Evolutionary conservation across 148 eudicot species (phyloP).

Genomic region (Dianthus caryophyllus): DNA sequence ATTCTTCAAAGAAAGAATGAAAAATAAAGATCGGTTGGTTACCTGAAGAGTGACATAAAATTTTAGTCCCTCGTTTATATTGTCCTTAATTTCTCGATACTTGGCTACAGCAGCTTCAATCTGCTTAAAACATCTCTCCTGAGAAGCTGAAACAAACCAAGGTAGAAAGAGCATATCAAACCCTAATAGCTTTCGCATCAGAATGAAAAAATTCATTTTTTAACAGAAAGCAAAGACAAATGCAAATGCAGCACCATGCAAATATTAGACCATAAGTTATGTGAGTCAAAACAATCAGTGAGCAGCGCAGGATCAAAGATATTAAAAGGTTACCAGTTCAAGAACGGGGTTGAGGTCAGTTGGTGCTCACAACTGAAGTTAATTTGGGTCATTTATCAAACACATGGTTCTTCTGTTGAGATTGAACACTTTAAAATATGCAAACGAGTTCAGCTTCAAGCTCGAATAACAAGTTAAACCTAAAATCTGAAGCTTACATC

Average conservation of each 20-base stretch:
- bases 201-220: not conserved
- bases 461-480: no score
- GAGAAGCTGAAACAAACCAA: slow-evolving; percentile 50
- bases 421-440: no score
- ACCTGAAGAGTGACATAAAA: slow-evolving; percentile 99
- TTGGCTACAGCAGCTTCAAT: slow-evolving; percentile 93
- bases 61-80: slow-evolving; percentile 89
- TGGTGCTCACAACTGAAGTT: no score
- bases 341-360: no score
- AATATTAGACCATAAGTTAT: not conserved
- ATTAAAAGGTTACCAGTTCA: no score
- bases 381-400: no score
- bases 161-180: not conserved
- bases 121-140: slow-evolving; percentile 79
- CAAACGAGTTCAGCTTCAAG: no score
- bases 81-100: slow-evolving; percentile 84
- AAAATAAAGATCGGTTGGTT: not conserved
- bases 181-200: not conserved
- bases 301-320: no score
- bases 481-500: no score
- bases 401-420: no score
- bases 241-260: not conserved
- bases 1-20: not conserved
- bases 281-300: no score
- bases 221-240: not conserved